Evolutionary conservation across 495 filamentous ascomycete species (phyloP), one percentile per base, ranked within the genome.

Genomic region (Penicillium paxilli): DNA sequence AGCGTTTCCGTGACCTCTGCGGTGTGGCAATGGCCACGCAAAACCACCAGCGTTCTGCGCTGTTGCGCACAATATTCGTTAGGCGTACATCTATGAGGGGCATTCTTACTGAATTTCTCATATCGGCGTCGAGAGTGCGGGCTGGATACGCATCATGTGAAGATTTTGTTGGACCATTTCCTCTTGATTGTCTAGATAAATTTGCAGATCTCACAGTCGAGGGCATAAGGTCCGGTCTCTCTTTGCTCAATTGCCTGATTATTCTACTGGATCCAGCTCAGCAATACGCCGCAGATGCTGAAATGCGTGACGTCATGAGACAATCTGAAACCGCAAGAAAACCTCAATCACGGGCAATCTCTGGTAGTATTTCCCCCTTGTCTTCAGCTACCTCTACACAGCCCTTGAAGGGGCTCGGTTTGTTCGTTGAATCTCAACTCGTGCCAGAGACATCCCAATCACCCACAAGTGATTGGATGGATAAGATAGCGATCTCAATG

Each of bases 141-240:
- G 54, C 65, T 5, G 65, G 63, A 22, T 54, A 62, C 42, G 56
- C 49, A 25, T 21, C 49, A 8, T n/a, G 37, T 10, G 42, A 40
- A 14, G 50, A 44, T 44, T 68, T 70, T 37, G 57, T 70, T 28
- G 65, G 63, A 4, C 67, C 67, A 3, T 40, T 62, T 5, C 63
- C 67, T 2, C 37, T 62, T 21, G 46, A 55, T 41, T 65, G 65
- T 54, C 59, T 67, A 6, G 65, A 70, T 25, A 55, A 57, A 7
- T 68, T 60, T 51, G 57, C 67, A 0, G 49, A 54, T 0, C 52
- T 61, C 9, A 58, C 60, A 19, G 47, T 60, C 12, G 63, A 59
- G 16, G 67, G 67, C 3, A 44, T 67, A 17, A 57, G 54, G 16
- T 55, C 54, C n/a, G 49, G 63, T 20, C 37, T 70, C 1, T 26